Evolutionary conservation across 2,329 filamentous ascomycete genomes (phyloP).

Genomic region (Didymella glomerata): DNA sequence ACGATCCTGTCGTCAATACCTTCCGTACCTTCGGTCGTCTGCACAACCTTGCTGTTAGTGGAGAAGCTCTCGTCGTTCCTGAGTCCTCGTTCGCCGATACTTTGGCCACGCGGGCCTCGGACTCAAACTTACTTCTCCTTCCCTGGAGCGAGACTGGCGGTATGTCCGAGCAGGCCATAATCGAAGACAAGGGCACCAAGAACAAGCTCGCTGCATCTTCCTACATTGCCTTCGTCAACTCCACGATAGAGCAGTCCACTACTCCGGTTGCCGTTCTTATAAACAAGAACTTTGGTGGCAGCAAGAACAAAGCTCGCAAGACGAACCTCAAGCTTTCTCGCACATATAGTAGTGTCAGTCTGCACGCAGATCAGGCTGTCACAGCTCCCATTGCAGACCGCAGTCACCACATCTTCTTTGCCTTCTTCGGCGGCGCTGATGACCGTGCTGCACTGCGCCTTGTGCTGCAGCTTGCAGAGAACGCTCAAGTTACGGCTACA

Average conservation of each 20-base stretch:
- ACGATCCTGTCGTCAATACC: conserved; percentile 86
- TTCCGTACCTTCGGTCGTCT: conserved; percentile 89
- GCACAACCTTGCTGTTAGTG: conserved; percentile 82
- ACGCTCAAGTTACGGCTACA: conserved; percentile 79
- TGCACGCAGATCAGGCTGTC: conserved; percentile 67
- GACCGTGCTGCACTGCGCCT: conserved; percentile 81
- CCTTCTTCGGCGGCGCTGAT: conserved; percentile 85
- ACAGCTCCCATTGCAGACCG: conserved; percentile 68
- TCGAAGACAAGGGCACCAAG: conserved; percentile 59
- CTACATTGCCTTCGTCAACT: conserved; percentile 78
- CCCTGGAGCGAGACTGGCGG: conserved; percentile 89
- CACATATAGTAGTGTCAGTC: conserved; percentile 45
- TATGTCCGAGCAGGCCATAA: conserved; percentile 70
- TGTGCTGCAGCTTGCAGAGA: conserved; percentile 83
- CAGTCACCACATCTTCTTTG: conserved; percentile 84
- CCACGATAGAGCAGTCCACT: conserved; percentile 68
- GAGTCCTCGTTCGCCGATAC: conserved; percentile 81
- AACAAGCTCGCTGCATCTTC: conserved; percentile 67
- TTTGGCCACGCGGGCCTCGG: conserved; percentile 68
- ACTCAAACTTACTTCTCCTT: conserved; percentile 75
- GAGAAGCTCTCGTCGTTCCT: conserved; percentile 81
- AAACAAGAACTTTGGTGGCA: conserved; percentile 72
- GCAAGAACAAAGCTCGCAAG: conserved; percentile 46
- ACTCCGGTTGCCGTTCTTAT: conserved; percentile 82
- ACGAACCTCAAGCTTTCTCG: conserved; percentile 36